These are phyloP conservation scores for Clarireedia homoeocarpa DNA, from an alignment of 2,329 filamentous ascomycete genomes.

Conservation along the genomic window DNA sequence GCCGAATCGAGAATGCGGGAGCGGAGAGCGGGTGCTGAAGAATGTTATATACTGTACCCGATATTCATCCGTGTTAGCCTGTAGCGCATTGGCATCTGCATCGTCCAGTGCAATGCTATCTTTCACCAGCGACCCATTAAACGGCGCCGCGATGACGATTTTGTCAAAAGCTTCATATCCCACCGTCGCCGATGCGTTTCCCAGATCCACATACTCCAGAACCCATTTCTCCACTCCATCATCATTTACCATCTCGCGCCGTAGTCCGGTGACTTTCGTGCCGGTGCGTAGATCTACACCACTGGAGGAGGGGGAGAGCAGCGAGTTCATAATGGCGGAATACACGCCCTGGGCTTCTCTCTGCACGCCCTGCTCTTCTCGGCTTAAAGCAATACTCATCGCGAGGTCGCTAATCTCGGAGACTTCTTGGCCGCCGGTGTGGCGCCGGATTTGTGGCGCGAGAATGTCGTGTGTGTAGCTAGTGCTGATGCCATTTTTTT, in stretches of 20 bases:
- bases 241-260: neutral
- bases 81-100: too few relatives aligned
- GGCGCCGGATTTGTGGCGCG: constrained; percentile 1
- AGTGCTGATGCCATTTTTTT: neutral
- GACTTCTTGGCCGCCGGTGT: neutral
- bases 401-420: neutral
- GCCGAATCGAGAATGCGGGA: neutral
- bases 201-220: neutral
- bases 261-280: neutral
- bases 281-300: neutral
- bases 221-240: neutral
- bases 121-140: neutral
- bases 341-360: neutral
- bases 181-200: neutral
- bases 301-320: neutral
- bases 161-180: neutral
- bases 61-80: neutral
- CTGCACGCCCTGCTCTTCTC: neutral
- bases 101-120: neutral
- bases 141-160: neutral
- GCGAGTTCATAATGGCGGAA: neutral
- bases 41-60: neutral
- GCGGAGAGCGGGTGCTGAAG: neutral
- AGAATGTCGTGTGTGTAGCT: neutral
- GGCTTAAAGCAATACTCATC: neutral